Evolutionary conservation across 176 grass and related monocot genomes (phyloP).

Genomic region (Elaeis guineensis): DNA sequence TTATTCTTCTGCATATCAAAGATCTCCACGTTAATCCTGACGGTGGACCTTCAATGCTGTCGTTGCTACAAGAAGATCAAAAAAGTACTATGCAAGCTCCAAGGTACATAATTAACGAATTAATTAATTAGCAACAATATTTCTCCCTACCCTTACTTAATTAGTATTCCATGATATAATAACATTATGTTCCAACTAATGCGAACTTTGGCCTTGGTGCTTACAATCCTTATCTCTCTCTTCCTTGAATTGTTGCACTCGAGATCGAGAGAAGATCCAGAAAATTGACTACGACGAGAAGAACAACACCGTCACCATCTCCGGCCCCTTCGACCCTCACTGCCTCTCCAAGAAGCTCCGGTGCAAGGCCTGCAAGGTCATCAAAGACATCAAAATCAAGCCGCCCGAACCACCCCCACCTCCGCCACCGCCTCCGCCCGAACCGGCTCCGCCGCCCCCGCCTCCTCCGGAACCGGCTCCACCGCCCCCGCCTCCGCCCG

Average conservation of each 20-base stretch:
- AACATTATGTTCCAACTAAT: too few relatives aligned
- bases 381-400: constrained; percentile 70
- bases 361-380: constrained; percentile 86
- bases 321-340: constrained; percentile 60
- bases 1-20: background rate
- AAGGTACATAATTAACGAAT: constrained; percentile 21
- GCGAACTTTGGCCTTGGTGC: background rate
- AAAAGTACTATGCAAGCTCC: constrained; percentile 54
- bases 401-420: constrained; percentile 29
- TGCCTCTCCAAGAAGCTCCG: constrained; percentile 64
- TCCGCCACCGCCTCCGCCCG: background rate
- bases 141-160: too few relatives aligned
- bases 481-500: too few relatives aligned
- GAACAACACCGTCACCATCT: constrained; percentile 55
- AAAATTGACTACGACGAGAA: constrained; percentile 67
- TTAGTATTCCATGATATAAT: background rate
- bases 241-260: constrained; percentile 23
- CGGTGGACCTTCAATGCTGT: constrained; percentile 62
- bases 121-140: too few relatives aligned
- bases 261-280: constrained; percentile 49
- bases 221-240: background rate
- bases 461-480: background rate
- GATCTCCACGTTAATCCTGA: constrained; percentile 59
- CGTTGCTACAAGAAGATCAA: constrained; percentile 60
- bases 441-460: constrained; percentile 18